A percentile compares a stretch with the other conserved stretches of the same genome.
Conservation (phyloP, 306 rosid genomes). For the Trifolium repens region DNA sequence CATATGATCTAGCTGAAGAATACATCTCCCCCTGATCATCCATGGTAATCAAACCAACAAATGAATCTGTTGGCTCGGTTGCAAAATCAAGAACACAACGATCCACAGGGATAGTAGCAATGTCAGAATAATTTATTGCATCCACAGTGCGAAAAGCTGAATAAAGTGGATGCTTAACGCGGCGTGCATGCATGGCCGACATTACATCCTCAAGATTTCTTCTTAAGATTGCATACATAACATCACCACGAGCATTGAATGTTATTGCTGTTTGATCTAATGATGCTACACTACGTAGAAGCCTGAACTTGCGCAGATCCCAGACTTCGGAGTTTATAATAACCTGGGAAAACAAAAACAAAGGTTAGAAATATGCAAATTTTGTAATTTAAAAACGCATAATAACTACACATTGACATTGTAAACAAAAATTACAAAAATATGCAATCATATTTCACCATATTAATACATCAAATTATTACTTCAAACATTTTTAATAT, state of each 20-base stretch:
- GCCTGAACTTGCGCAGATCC: conserved; percentile 86
- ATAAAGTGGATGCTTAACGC: conserved; percentile 83
- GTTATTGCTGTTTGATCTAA: conserved; percentile 90
- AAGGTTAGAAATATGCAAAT: conserved; percentile 25
- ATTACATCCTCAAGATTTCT: conserved; percentile 93
- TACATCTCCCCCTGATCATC: conserved; percentile 96
- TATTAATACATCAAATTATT: neutral
- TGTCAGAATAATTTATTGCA: conserved; percentile 90
- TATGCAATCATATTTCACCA: neutral
- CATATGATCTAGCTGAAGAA: conserved; percentile 87
- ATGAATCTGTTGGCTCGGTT: conserved; percentile 88
- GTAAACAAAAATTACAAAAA: neutral
- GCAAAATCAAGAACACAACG: conserved; percentile 99
- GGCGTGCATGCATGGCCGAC: conserved; percentile 89
- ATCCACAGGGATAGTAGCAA: conserved; percentile 86
- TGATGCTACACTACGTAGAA: conserved; percentile 92
- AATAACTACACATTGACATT: neutral
- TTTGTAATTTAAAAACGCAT: neutral
- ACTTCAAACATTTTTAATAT: neutral
- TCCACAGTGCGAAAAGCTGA: conserved; percentile 97
- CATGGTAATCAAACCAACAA: conserved; percentile 91
- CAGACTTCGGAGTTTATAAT: conserved; percentile 99
- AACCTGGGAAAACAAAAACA: conserved; percentile 54
- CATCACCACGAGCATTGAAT: conserved; percentile 94
- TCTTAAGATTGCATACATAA: conserved; percentile 92